These are phyloP conservation scores for Fusarium pilosicola DNA, from an alignment of 2,329 filamentous ascomycete genomes.

Conservation along the genomic window DNA sequence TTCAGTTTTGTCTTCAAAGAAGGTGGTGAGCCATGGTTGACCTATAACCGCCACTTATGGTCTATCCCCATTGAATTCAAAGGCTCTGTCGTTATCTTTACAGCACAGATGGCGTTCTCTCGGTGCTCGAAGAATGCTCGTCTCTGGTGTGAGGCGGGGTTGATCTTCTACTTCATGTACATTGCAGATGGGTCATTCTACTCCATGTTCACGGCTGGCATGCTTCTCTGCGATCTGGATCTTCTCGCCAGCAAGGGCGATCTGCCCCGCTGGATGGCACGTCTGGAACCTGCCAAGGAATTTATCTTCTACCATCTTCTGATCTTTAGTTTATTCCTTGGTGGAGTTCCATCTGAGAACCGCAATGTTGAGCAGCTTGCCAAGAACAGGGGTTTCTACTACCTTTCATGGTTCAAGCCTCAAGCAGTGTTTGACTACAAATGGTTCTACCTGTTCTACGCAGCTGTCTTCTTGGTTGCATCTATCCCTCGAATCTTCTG, in stretches of 20 bases:
- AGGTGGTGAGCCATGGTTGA: conserved; percentile 63
- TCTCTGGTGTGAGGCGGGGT: conserved; percentile 60
- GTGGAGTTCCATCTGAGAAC: conserved; percentile 67
- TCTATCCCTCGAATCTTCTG: conserved; percentile 66
- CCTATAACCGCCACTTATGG: conserved; percentile 68
- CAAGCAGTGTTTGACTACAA: conserved; percentile 73
- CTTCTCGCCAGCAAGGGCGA: conserved; percentile 60
- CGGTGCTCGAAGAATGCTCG: conserved; percentile 64
- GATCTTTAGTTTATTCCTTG: conserved; percentile 63
- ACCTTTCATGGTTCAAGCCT: conserved; percentile 69
- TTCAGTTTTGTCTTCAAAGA: conserved; percentile 73
- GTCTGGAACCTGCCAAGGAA: conserved; percentile 59
- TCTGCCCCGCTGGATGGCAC: conserved; percentile 60
- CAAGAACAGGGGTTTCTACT: conserved; percentile 69
- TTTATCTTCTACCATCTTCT: conserved; percentile 65
- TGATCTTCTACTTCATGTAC: conserved; percentile 74
- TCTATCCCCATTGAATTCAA: conserved; percentile 71
- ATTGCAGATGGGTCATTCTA: conserved; percentile 72
- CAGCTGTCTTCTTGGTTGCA: conserved; percentile 65
- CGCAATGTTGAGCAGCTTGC: conserved; percentile 59
- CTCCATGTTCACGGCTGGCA: conserved; percentile 68
- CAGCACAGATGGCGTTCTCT: conserved; percentile 65
- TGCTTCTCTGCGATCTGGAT: conserved; percentile 71
- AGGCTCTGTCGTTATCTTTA: conserved; percentile 73
- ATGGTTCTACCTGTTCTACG: conserved; percentile 75